These are phyloP conservation scores for Lasiosphaeria ovina DNA, from an alignment of 495 filamentous ascomycete genomes.

Conservation along the genomic window DNA sequence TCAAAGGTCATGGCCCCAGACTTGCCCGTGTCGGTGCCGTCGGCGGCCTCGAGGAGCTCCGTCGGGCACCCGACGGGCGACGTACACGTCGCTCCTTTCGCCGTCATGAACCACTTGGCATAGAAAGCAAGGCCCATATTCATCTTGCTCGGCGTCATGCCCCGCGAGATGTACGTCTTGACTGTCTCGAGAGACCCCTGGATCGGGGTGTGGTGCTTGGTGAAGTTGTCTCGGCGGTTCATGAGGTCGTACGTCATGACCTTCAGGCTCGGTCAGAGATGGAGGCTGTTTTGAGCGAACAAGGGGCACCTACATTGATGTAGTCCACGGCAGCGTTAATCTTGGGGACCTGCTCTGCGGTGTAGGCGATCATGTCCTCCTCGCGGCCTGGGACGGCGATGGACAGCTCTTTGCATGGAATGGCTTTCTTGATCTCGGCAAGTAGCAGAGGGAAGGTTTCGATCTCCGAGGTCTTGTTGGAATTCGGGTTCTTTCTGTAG, in stretches of 20 bases:
- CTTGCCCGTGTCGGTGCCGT: slow-evolving; percentile 56
- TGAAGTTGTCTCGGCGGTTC: slow-evolving; percentile 62
- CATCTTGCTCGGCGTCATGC: slow-evolving; percentile 51
- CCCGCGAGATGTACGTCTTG: slow-evolving; percentile 54
- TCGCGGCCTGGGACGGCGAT: slow-evolving; percentile 60
- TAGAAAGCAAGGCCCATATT: slow-evolving; percentile 68
- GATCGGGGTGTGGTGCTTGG: slow-evolving; percentile 56
- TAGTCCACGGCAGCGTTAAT: slow-evolving; percentile 61
- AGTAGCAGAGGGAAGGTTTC: slow-evolving; percentile 59
- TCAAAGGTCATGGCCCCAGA: slow-evolving; percentile 55
- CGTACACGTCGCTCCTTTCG: slow-evolving; percentile 31
- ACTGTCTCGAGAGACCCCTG: slow-evolving; percentile 49
- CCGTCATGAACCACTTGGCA: slow-evolving; percentile 63
- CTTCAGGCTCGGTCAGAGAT: slow-evolving; percentile 3
- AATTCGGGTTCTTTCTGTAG: slow-evolving; percentile 61
- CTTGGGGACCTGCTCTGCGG: slow-evolving; percentile 52
- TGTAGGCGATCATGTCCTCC: slow-evolving; percentile 64
- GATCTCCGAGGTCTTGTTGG: slow-evolving; percentile 55
- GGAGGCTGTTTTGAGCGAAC: too few relatives aligned
- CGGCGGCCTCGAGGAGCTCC: slow-evolving; percentile 52
- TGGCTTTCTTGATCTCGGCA: slow-evolving; percentile 51
- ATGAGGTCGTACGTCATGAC: slow-evolving; percentile 68
- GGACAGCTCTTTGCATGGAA: slow-evolving; percentile 57
- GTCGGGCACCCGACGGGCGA: slow-evolving; percentile 56
- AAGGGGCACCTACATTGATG: slow-evolving; percentile 44